Percentiles rank a stretch among this genome's conserved stretches.
These are phyloP conservation scores for Aspergillus sp. DNA, from an alignment of 2,329 filamentous ascomycete genomes.

Conservation along the genomic window DNA sequence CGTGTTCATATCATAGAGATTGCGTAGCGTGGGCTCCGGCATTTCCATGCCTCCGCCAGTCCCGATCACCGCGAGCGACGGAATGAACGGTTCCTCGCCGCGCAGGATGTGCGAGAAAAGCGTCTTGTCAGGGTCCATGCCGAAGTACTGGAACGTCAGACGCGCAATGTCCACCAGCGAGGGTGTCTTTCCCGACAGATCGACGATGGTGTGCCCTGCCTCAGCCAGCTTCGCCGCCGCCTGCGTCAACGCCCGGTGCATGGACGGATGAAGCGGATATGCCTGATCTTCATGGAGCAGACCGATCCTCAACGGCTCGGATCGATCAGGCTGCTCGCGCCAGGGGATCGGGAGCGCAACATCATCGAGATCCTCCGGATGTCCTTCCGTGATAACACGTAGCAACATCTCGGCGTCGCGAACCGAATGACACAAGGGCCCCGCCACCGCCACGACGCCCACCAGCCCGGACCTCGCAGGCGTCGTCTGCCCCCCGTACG, in stretches of 20 bases:
- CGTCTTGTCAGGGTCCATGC: slow-evolving; percentile 22
- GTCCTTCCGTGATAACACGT: slow-evolving; percentile 2
- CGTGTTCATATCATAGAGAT: slow-evolving; percentile 21
- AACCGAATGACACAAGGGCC: slow-evolving; percentile 19
- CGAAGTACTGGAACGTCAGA: slow-evolving; percentile 20
- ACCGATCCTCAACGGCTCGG: slow-evolving; percentile 14
- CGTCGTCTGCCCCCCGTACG: slow-evolving; percentile 48
- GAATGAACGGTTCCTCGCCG: slow-evolving; percentile 19
- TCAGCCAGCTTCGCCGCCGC: slow-evolving; percentile 16
- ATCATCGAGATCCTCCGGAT: slow-evolving; percentile 16
- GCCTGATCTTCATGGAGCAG: slow-evolving; percentile 21
- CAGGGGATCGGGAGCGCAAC: slow-evolving; percentile 12
- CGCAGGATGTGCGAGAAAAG: slow-evolving; percentile 15
- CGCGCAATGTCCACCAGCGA: slow-evolving; percentile 9
- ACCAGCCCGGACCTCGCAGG: slow-evolving; percentile 14
- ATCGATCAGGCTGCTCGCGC: background rate
- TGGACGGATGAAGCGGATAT: slow-evolving; percentile 22
- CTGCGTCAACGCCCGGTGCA: slow-evolving; percentile 16
- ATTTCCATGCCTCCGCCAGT: background rate
- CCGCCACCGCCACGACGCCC: slow-evolving; percentile 21
- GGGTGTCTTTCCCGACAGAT: slow-evolving; percentile 10
- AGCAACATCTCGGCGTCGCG: slow-evolving; percentile 18
- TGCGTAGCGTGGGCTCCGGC: slow-evolving; percentile 16
- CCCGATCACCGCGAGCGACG: slow-evolving; percentile 13
- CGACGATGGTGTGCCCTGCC: slow-evolving; percentile 21